Conservation (phyloP, 495 filamentous ascomycete species). For the Penicillium egyptiacum region DNA sequence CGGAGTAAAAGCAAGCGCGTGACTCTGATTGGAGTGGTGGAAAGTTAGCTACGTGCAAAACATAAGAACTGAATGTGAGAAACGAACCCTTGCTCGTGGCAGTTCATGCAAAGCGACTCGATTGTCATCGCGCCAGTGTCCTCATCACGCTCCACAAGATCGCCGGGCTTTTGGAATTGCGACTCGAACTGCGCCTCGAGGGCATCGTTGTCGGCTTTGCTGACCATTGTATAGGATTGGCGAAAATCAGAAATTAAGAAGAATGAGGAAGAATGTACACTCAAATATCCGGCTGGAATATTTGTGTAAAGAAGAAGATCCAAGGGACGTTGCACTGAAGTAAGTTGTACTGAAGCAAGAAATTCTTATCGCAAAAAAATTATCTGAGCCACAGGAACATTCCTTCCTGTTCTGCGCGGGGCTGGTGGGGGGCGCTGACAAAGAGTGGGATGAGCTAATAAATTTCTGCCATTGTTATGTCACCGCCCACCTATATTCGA, state of each 20-base stretch:
- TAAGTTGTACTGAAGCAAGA: slow-evolving; percentile 7
- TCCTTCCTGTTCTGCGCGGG: slow-evolving; percentile 45
- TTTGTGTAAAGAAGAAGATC: too few relatives aligned
- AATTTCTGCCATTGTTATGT: neutral
- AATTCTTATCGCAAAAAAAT: slow-evolving; percentile 29
- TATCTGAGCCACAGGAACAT: slow-evolving; percentile 36
- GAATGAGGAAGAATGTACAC: neutral
- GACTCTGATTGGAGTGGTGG: slow-evolving; percentile 38
- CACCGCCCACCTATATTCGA: neutral
- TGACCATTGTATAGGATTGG: slow-evolving; percentile 32
- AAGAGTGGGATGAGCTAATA: slow-evolving; percentile 11
- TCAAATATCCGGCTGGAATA: too few relatives aligned
- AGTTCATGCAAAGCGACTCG: slow-evolving; percentile 81
- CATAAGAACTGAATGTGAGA: neutral
- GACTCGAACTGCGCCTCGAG: slow-evolving; percentile 42
- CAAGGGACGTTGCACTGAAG: neutral
- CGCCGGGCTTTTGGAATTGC: slow-evolving; percentile 46
- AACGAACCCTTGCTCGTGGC: slow-evolving; percentile 73
- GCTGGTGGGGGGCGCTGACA: slow-evolving; percentile 33
- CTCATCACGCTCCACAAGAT: slow-evolving; percentile 46
- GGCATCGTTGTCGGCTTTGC: slow-evolving; percentile 27
- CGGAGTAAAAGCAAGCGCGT: slow-evolving; percentile 84
- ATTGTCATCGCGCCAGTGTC: slow-evolving; percentile 49
- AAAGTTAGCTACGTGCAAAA: slow-evolving; percentile 11
- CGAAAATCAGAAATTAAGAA: neutral